phyloP scores from a whole-genome alignment of 2,329 filamentous ascomycete genomes.

The Colletotrichum eremochloae region DNA sequence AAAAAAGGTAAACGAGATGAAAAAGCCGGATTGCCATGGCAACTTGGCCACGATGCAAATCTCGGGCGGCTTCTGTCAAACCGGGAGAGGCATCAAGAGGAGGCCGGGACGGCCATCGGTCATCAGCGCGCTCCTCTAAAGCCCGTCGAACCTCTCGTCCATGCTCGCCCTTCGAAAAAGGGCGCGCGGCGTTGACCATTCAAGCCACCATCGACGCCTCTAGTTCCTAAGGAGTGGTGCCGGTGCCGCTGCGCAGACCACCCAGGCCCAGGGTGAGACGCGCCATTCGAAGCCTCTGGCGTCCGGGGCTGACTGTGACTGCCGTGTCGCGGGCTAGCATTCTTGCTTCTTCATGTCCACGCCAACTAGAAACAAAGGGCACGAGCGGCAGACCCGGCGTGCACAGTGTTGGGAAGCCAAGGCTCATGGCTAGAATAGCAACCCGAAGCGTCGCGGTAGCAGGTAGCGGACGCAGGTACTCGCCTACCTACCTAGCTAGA shows the following conservation, averaged over 20 bases:
- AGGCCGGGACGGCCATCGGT: neutral
- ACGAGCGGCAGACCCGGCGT: conserved; percentile 14
- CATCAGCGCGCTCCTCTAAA: conserved; percentile 8
- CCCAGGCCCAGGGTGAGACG: conserved; percentile 33
- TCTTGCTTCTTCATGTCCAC: conserved; percentile 14
- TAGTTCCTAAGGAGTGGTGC: neutral
- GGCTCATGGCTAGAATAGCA: neutral
- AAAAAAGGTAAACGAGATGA: neutral
- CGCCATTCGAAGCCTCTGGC: conserved; percentile 34
- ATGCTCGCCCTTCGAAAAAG: conserved; percentile 8
- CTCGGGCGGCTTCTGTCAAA: conserved; percentile 9
- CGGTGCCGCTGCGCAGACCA: conserved; percentile 19
- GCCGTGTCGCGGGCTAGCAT: neutral
- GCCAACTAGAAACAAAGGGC: conserved; percentile 17
- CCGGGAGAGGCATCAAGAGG: conserved; percentile 4
- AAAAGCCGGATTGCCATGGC: neutral
- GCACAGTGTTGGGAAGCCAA: conserved; percentile 6
- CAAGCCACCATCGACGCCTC: conserved; percentile 34
- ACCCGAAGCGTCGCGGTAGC: conserved; percentile 15
- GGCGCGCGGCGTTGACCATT: conserved; percentile 9
- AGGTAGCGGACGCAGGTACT: neutral
- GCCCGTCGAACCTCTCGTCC: conserved; percentile 11
- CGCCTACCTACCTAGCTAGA: neutral
- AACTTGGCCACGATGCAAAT: conserved; percentile 1
- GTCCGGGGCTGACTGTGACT: conserved; percentile 3